A percentile compares a stretch with the other conserved stretches of the same genome.
phyloP scores from a whole-genome alignment of 2,329 filamentous ascomycete species.

The Microcyclospora tardicrescens region DNA sequence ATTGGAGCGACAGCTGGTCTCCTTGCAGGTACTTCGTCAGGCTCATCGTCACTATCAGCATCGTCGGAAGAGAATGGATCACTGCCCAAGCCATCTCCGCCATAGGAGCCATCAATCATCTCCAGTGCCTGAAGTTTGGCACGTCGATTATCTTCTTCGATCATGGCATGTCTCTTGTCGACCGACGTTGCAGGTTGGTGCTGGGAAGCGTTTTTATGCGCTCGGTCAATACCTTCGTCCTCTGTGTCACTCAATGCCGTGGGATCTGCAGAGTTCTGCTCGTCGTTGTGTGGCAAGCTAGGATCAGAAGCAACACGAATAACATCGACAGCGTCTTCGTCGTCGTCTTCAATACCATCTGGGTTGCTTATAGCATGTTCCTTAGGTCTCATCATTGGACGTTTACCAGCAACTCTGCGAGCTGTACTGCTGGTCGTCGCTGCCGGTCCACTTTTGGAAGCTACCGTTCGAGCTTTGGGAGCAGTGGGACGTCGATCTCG shows the following conservation, averaged over 20 bases:
- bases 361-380: too few relatives aligned
- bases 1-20: not conserved
- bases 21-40: not conserved
- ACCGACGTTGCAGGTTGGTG: not conserved
- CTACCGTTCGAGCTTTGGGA: too few relatives aligned
- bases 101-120: constrained; percentile 10
- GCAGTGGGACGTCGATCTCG: too few relatives aligned
- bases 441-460: too few relatives aligned
- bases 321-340: constrained; percentile 18
- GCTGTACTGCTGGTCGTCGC: too few relatives aligned
- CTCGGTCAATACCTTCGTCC: not conserved
- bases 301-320: constrained; percentile 7
- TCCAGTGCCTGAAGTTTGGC: constrained; percentile 24
- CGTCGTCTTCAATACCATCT: constrained; percentile 10
- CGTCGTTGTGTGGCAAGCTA: constrained; percentile 5
- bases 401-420: constrained; percentile 17
- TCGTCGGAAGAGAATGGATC: not conserved
- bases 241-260: constrained; percentile 7
- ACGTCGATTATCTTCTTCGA: constrained; percentile 21
- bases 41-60: not conserved
- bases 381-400: constrained; percentile 18
- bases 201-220: not conserved
- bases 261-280: constrained; percentile 7
- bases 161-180: not conserved
- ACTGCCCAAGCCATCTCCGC: too few relatives aligned